phyloP scores from a whole-genome alignment of 345 rosid genomes.

The Ceriops decandra region DNA sequence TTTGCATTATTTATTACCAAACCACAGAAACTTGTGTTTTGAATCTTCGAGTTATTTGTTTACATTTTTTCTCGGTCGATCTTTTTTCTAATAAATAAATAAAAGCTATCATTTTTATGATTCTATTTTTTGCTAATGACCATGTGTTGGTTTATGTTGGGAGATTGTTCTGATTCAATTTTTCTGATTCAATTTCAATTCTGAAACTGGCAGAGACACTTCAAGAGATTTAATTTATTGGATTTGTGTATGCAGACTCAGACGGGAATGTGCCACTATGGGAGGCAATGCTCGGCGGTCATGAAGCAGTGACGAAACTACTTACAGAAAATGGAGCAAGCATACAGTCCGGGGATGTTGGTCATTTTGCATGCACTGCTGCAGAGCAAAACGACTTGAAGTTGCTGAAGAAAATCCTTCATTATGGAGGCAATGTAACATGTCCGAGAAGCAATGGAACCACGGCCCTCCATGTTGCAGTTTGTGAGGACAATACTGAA shows the following conservation, averaged over 20 bases:
- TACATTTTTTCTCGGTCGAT: no score
- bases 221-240: not conserved
- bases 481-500: constrained; percentile 65
- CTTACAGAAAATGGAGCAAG: constrained; percentile 43
- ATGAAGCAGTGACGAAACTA: constrained; percentile 46
- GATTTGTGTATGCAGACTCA: constrained; percentile 40
- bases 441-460: constrained; percentile 44
- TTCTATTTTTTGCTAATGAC: not conserved
- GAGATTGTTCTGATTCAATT: not conserved
- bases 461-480: constrained; percentile 80
- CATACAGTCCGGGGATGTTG: constrained; percentile 60
- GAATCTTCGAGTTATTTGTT: not conserved
- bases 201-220: not conserved
- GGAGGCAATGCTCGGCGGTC: constrained; percentile 73
- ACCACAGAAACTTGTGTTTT: not conserved
- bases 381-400: constrained; percentile 63
- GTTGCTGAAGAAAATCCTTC: constrained; percentile 54
- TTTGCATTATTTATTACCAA: not conserved
- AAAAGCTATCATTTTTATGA: not conserved
- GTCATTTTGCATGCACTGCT: constrained; percentile 65
- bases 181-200: not conserved
- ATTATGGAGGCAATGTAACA: constrained; percentile 55
- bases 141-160: not conserved
- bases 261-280: constrained; percentile 76
- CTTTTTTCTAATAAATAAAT: no score